Conservation (phyloP, 164 flowering plant species). For the Kalanchoe fedtschenkoi region DNA sequence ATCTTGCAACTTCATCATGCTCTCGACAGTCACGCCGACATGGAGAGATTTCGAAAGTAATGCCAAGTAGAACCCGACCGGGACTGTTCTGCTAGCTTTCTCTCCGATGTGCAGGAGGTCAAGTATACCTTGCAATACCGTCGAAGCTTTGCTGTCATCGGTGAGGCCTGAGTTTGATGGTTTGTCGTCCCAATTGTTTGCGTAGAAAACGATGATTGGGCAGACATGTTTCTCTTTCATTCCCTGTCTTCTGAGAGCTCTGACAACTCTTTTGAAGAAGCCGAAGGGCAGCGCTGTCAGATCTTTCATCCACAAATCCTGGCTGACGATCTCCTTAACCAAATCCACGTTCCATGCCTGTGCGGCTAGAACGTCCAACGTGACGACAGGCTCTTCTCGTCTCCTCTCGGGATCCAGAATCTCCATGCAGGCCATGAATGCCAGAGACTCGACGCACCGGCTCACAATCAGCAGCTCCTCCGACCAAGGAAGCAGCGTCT, state of each 20-base stretch:
- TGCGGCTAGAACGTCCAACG: conserved; percentile 37
- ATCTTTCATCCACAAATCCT: conserved; percentile 75
- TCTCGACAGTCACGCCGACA: conserved; percentile 27
- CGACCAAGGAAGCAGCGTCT: conserved; percentile 55
- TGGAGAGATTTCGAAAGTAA: conserved; percentile 54
- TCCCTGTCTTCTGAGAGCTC: conserved; percentile 82
- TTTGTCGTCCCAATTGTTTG: conserved; percentile 75
- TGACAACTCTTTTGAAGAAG: conserved; percentile 66
- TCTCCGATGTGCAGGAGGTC: conserved; percentile 47
- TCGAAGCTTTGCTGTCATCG: conserved; percentile 11
- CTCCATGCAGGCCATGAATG: conserved; percentile 98
- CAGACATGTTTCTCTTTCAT: conserved; percentile 86
- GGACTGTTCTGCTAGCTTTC: conserved; percentile 47
- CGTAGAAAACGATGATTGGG: conserved; percentile 74
- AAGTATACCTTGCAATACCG: conserved; percentile 44
- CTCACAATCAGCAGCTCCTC: conserved; percentile 76
- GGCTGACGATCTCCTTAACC: conserved; percentile 40
- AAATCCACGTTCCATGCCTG: conserved; percentile 49
- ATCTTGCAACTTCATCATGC: conserved; percentile 34
- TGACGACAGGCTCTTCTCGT: conserved; percentile 46
- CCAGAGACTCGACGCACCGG: conserved; percentile 85
- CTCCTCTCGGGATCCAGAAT: conserved; percentile 84
- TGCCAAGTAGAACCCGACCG: conserved; percentile 75
- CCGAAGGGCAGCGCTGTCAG: conserved; percentile 65
- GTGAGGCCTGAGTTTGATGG: conserved; percentile 40